Conservation (phyloP, 306 rosid species). For the Pyrus communis region DNA sequence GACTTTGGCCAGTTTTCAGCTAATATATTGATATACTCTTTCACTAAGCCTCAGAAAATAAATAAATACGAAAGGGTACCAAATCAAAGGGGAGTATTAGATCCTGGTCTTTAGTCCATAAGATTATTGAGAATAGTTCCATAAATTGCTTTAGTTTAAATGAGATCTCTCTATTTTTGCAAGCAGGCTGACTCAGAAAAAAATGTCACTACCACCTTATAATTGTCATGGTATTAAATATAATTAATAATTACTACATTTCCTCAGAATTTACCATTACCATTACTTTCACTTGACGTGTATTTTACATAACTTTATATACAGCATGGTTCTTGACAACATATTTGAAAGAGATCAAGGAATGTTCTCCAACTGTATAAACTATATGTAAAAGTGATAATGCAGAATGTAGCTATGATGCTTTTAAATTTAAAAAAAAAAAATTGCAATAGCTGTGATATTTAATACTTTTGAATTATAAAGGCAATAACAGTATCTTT, state of each 20-base stretch:
- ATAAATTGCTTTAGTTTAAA: not conserved
- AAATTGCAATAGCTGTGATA: too few relatives aligned
- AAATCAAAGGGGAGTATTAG: not conserved
- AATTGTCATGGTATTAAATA: not conserved
- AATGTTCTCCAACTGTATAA: not conserved
- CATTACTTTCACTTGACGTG: not conserved
- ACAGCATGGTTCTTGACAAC: not conserved
- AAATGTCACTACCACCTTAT: not conserved
- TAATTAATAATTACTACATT: not conserved
- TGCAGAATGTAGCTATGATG: not conserved
- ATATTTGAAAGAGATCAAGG: not conserved
- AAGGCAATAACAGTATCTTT: not conserved
- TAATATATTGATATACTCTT: not conserved
- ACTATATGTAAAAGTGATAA: not conserved
- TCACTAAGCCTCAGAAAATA: not conserved
- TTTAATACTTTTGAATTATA: not conserved
- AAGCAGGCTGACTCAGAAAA: not conserved
- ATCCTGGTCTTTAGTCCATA: not conserved
- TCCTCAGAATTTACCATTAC: not conserved
- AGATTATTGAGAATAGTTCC: not conserved
- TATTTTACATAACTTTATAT: not conserved
- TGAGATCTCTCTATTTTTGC: not conserved
- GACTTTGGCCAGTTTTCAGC: not conserved
- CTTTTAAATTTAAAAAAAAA: not conserved
- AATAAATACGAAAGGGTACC: not conserved